Evolutionary conservation across 2,329 filamentous ascomycete genomes (phyloP).

Genomic region (Huntiella abstrusa): DNA sequence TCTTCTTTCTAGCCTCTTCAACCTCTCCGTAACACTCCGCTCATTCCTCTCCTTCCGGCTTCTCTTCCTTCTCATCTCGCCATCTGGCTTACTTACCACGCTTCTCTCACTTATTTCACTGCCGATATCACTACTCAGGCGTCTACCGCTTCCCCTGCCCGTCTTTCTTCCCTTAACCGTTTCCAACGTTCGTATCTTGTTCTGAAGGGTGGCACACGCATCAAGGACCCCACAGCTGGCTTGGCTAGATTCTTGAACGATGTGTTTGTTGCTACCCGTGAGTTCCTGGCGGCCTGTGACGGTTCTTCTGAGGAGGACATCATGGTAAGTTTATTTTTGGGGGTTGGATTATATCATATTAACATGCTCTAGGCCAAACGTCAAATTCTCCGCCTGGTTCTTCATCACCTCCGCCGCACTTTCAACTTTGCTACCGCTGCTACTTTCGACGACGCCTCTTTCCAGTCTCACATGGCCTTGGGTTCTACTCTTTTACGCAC

Average conservation of each 20-base stretch:
- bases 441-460: slow-evolving; percentile 41
- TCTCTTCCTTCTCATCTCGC: slow-evolving; percentile 29
- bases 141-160: slow-evolving; percentile 24
- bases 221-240: slow-evolving; percentile 41
- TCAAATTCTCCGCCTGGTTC: slow-evolving; percentile 20
- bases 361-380: slow-evolving; percentile 7
- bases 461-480: slow-evolving; percentile 42
- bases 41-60: slow-evolving; percentile 26
- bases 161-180: slow-evolving; percentile 36
- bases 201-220: slow-evolving; percentile 33
- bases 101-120: slow-evolving; percentile 25
- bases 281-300: slow-evolving; percentile 20
- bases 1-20: slow-evolving; percentile 31
- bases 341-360: not conserved
- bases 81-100: slow-evolving; percentile 30
- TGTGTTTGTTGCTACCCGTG: slow-evolving; percentile 21
- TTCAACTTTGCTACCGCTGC: slow-evolving; percentile 25
- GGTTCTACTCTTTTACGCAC: slow-evolving; percentile 15
- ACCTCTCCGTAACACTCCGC: slow-evolving; percentile 36
- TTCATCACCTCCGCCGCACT: slow-evolving; percentile 37
- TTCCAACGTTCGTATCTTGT: slow-evolving; percentile 41
- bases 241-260: slow-evolving; percentile 30
- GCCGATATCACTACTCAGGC: slow-evolving; percentile 24
- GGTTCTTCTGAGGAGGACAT: slow-evolving; percentile 1
- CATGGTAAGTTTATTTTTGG: slow-evolving; percentile 3